Evolutionary conservation across 2,329 filamentous ascomycete genomes (phyloP), one percentile per base, ranked within the genome.

Genomic region (Xylariaceae sp.): DNA sequence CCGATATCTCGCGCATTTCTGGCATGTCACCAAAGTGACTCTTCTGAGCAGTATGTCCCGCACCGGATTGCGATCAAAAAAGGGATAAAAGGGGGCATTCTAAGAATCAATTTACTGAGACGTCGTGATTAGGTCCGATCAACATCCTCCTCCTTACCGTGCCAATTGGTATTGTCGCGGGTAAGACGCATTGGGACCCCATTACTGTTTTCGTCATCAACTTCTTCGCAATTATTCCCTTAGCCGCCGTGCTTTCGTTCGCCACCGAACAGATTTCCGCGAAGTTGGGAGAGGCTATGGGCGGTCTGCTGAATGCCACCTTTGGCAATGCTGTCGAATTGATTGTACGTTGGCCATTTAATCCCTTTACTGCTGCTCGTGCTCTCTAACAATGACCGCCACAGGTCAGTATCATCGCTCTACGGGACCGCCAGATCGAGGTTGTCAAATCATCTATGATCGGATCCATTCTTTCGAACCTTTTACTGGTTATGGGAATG

Each of bases 371-470:
- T 54, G 51, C 47, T 54, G 52, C 44, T 35, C 35, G 13, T 34
- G 34, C 4, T 23, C 61, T 51, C 62, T 67, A 62, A 66, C 60
- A 51, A 62, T 55, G 23, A 48, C 64, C 51, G 52, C 37, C 60
- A 15, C 71, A 93, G 89, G 90, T 96, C 72, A 96, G 90, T 73
- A 93, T 97, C 67, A 88, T 97, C 64, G 94, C 94, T 15, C 82
- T 99, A 51, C 85, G 80, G 66, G 86, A 94, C 68, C 85, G 86
- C 64, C 89, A 97, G 76, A 95, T 97, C 71, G 87, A 93, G 69
- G 92, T 97, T 65, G 93, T 97, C n/a, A 94, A 97, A 77, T 89
- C 93, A 17, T 96, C 91, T 64, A 97, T 97, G 92, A 86, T 97
- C 39, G 93, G 94, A 52, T 95, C 90, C 70, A 96, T 97, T 68